These are phyloP conservation scores for Xylaria telfairii DNA, from an alignment of 495 filamentous ascomycete species.

Conservation along the genomic window DNA sequence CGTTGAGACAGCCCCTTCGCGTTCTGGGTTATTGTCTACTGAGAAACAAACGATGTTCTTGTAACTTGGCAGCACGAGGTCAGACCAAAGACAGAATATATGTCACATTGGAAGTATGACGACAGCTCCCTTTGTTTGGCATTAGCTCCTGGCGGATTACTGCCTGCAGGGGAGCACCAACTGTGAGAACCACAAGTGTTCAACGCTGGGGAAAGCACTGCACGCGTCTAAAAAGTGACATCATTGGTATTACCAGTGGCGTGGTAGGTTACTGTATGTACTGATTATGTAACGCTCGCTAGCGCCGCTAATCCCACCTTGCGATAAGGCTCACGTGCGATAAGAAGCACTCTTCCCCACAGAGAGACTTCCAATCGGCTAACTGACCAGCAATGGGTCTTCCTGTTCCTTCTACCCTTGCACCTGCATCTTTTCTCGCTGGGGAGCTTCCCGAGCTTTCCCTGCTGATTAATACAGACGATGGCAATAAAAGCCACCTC, in stretches of 20 bases:
- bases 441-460: constrained; percentile 11
- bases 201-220: background rate
- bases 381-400: background rate
- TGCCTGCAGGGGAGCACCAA: too few relatives aligned
- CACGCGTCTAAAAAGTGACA: constrained; percentile 1
- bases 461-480: constrained; percentile 23
- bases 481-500: constrained; percentile 21
- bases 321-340: constrained; percentile 1
- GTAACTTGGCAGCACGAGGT: background rate
- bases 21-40: background rate
- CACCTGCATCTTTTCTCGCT: background rate
- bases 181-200: too few relatives aligned
- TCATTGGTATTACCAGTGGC: too few relatives aligned
- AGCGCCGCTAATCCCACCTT: background rate
- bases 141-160: background rate
- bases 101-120: too few relatives aligned
- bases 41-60: background rate
- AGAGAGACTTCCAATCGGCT: background rate
- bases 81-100: too few relatives aligned
- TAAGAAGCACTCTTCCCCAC: constrained; percentile 3
- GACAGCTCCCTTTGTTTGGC: background rate
- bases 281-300: background rate
- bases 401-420: background rate
- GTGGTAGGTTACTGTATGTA: too few relatives aligned
- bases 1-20: background rate